A percentile compares a stretch with the other conserved stretches of the same genome.
These are phyloP conservation scores for Triglochin maritima DNA, from an alignment of 106 monocot species.

Conservation along the genomic window DNA sequence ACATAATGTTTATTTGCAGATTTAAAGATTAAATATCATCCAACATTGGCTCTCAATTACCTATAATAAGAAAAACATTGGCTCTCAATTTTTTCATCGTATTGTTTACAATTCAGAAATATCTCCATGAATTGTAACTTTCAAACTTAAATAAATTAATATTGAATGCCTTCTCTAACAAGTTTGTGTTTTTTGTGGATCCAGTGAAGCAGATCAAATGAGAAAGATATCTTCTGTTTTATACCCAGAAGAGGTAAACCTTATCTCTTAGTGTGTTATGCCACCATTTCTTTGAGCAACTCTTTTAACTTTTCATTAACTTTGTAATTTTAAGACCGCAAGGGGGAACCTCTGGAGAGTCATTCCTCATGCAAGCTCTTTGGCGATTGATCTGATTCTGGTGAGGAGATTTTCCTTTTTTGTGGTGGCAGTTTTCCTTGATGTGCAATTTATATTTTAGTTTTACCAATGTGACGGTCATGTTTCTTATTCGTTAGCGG, in stretches of 20 bases:
- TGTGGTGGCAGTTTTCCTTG: neutral
- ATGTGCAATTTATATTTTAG: neutral
- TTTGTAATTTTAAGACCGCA: conserved; percentile 27
- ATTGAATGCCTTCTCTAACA: neutral
- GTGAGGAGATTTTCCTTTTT: conserved; percentile 17
- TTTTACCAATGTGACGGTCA: neutral
- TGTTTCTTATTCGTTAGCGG: conserved; percentile 20
- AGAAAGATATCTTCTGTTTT: conserved; percentile 75
- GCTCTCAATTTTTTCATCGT: too few species aligned
- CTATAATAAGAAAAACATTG: neutral
- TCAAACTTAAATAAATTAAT: neutral
- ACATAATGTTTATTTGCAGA: too few species aligned
- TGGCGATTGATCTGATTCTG: conserved; percentile 78
- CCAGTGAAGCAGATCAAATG: conserved; percentile 83
- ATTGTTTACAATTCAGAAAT: too few species aligned
- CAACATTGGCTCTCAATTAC: neutral
- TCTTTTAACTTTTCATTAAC: neutral
- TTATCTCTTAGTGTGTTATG: neutral
- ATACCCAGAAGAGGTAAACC: conserved; percentile 58
- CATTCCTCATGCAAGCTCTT: conserved; percentile 70
- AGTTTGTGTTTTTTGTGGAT: neutral
- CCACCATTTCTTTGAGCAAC: neutral
- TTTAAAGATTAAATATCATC: neutral
- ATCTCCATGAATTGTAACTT: neutral
- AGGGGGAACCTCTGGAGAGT: conserved; percentile 42